Evolutionary conservation across 345 rosid species (phyloP), one percentile per base, ranked within the genome.

Genomic region (Populus simonii): DNA sequence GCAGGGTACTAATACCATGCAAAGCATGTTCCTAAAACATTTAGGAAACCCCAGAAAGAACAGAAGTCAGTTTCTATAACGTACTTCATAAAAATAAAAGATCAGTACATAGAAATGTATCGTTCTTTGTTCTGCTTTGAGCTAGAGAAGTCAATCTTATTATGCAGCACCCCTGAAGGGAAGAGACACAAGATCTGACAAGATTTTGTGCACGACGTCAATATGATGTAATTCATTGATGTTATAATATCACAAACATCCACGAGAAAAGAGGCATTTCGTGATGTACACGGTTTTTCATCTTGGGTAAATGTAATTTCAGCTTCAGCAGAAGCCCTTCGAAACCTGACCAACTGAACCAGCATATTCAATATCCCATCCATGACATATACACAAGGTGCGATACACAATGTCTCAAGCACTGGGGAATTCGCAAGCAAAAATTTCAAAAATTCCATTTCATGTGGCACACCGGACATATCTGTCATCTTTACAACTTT

Each of bases 381-480:
- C 79, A 75, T 80, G 72, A 83, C 90, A 68, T 86, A 87, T 57
- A 84, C 78, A 83, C 86, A 83, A 51, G 95, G 89, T 61, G 89
- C 77, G 68, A 96, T 87, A 17, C 85, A 83, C 87, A 93, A 75
- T 23, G 76, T 80, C 88, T 92, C 89, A 4, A 96, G 88, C 63
- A 62, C 85, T 0, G 93, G 96, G 5, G 99, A 90, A 76, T 86
- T 90, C 23, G 83, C 88, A 29, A 96, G 90, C 83, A 93, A 84
- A 80, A 90, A 92, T 81, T 89, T 92, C 80, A 93, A 84, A 62
- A 96, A 85, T 74, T 90, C 91, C 93, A 96, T 83, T 85, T 96
- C 99, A 33, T 91, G 89, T 8, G 87, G 94, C 72, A 89, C 88
- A 23, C 92, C 96, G 47, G 87, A 89, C 66, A 90, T 80, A 27